Base-by-base conservation (phyloP, 306 rosid species). In the Purshia tridentata region DNA sequence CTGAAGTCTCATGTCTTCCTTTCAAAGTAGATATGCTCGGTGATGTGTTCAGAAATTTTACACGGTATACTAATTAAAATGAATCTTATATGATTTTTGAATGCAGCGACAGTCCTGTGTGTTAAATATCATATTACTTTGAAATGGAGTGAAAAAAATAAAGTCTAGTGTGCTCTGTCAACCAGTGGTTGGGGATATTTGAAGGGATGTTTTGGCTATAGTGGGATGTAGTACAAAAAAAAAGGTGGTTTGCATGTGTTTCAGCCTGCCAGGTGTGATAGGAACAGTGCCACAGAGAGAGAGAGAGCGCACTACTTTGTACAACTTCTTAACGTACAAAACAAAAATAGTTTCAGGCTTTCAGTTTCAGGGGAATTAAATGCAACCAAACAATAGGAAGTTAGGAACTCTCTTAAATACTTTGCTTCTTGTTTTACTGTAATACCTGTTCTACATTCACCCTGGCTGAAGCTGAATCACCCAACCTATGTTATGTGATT, bases 341-440 rank as follows among this genome's bases (percentile, higher is more conserved):
- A 62, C 77, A 57, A 72, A 19, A 81, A 77, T 80, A 74, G 75
- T 65, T 45, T 65, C 73, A 16, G 64, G 2, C 35, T 29, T 29
- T 29, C 35, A 29, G 35, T 29, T 29, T 29, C 35, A 29, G 35
- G 35, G 35, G 35, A 63, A 67, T 69, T 78, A 72, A 75, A 80
- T 82, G 72, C 81, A 76, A 73, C 81, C 77, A 73, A 88, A 77
- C 84, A 58, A 41, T 49, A 50, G 63, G 47, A 68, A 79, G 79
- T 47, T 49, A 50, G 63, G 47, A 68, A 79, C 81, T 72, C 35
- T 66, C 79, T 72, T 71, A 6, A 45, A 45, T 73, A 62, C 77
- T 53, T 44, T n/a, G 37, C 52, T 40, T 40, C 41, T 61, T 60
- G 20, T n/a, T 74, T 77, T 63, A 57, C 69, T 60, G 15, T 12